phyloP scores from a whole-genome alignment of 2,329 filamentous ascomycete genomes.

The Ambrosiella cleistominuta region DNA sequence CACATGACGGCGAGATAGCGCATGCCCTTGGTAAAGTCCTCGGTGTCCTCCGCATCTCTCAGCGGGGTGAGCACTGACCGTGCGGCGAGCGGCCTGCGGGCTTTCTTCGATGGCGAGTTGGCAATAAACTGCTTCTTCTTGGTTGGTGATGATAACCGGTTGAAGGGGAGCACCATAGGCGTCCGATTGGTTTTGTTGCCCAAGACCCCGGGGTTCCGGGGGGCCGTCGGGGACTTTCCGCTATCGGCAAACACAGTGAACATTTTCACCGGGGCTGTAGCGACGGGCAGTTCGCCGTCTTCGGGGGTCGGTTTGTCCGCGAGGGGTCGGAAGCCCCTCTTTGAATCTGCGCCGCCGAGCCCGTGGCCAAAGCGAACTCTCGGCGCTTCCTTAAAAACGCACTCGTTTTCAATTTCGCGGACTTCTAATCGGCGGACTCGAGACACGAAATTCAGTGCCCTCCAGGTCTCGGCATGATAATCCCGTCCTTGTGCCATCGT shows the following conservation, averaged over 20 bases:
- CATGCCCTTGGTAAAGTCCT: slow-evolving; percentile 62
- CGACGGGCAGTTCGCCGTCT: slow-evolving; percentile 8
- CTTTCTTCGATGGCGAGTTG: slow-evolving; percentile 8
- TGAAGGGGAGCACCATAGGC: not conserved
- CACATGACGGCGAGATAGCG: slow-evolving; percentile 63
- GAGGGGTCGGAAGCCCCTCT: slow-evolving; percentile 52
- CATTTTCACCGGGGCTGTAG: slow-evolving; percentile 49
- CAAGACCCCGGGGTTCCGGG: slow-evolving; percentile 14
- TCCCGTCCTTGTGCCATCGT: slow-evolving; percentile 83
- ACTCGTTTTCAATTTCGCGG: slow-evolving; percentile 86
- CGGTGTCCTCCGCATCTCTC: slow-evolving; percentile 34
- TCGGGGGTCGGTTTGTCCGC: slow-evolving; percentile 23
- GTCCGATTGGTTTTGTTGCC: slow-evolving; percentile 5
- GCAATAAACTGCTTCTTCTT: slow-evolving; percentile 8
- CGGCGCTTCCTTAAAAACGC: slow-evolving; percentile 63
- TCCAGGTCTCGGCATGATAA: slow-evolving; percentile 85
- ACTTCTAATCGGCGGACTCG: slow-evolving; percentile 93
- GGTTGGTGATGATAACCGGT: not conserved
- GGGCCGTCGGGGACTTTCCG: slow-evolving; percentile 25
- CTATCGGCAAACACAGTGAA: slow-evolving; percentile 74
- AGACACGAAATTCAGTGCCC: slow-evolving; percentile 86
- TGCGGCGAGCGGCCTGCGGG: slow-evolving; percentile 1
- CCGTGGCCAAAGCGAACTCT: slow-evolving; percentile 29
- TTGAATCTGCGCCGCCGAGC: slow-evolving; percentile 17
- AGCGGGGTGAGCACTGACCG: not conserved